These are phyloP conservation scores for Yamadazyma mexicana DNA, from an alignment of 1,139 yeast genomes.

Conservation along the genomic window DNA sequence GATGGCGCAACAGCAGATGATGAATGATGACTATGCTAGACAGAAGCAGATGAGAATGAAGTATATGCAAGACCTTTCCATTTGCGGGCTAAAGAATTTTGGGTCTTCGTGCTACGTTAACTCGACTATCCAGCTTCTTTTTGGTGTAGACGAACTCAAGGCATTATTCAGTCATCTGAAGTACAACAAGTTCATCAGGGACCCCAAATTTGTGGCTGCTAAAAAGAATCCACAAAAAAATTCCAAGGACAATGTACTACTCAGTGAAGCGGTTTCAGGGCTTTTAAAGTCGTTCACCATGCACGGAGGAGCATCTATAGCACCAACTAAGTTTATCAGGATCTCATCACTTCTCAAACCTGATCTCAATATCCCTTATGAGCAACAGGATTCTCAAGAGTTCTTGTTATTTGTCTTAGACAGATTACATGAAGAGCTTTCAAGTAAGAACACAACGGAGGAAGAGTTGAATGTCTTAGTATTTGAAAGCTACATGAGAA, in stretches of 20 bases:
- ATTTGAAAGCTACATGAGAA: conserved; percentile 27
- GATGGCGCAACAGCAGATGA: conserved; percentile 15
- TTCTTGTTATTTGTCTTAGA: conserved; percentile 66
- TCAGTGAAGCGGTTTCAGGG: conserved; percentile 49
- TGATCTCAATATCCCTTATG: conserved; percentile 64
- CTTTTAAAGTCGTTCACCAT: conserved; percentile 43
- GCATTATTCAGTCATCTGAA: conserved; percentile 41
- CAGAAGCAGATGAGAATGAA: conserved; percentile 13
- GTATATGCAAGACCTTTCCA: conserved; percentile 41
- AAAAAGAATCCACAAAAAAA: conserved; percentile 22
- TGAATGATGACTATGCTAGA: conserved; percentile 6
- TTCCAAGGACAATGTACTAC: conserved; percentile 32
- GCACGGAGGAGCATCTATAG: conserved; percentile 62
- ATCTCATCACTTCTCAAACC: conserved; percentile 57
- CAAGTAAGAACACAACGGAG: conserved; percentile 21
- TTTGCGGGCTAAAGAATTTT: conserved; percentile 67
- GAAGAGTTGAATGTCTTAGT: conserved; percentile 15
- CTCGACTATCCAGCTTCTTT: conserved; percentile 64
- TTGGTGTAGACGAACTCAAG: conserved; percentile 51
- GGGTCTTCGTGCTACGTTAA: conserved; percentile 78
- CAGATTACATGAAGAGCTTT: conserved; percentile 66
- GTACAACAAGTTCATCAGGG: conserved; percentile 41
- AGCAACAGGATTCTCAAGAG: conserved; percentile 81
- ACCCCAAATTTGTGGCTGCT: conserved; percentile 26
- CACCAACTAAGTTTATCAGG: conserved; percentile 63